phyloP scores from a whole-genome alignment of 148 eudicot species.

The Linanthus parryae region DNA sequence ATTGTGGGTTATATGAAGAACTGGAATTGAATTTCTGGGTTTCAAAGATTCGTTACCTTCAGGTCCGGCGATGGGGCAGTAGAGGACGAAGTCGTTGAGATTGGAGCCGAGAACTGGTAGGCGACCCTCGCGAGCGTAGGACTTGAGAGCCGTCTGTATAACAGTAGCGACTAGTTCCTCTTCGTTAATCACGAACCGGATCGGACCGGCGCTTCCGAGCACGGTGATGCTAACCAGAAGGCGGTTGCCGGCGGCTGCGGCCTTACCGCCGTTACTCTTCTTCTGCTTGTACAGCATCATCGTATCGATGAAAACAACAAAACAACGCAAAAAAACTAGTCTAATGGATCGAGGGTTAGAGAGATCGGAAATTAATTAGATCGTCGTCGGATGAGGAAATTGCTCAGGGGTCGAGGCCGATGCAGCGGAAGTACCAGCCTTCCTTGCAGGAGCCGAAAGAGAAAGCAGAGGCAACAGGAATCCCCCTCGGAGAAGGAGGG shows the following conservation, averaged over 20 bases:
- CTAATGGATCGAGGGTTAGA: background rate
- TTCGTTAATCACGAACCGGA: conserved; percentile 35
- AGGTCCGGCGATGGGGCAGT: conserved; percentile 27
- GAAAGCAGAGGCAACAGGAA: conserved; percentile 18
- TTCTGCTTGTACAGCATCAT: conserved; percentile 44
- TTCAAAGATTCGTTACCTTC: conserved; percentile 20
- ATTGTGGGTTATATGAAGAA: no score
- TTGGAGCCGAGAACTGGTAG: conserved; percentile 39
- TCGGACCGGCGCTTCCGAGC: conserved; percentile 49
- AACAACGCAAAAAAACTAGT: background rate
- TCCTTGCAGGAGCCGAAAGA: conserved; percentile 44
- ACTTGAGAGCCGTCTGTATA: conserved; percentile 27
- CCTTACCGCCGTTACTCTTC: conserved; percentile 34
- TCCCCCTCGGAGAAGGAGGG: conserved; percentile 33
- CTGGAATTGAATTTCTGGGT: background rate
- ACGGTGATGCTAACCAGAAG: conserved; percentile 32
- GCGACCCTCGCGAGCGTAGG: conserved; percentile 44
- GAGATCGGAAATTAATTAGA: background rate
- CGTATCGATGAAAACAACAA: background rate
- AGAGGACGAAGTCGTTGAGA: conserved; percentile 25
- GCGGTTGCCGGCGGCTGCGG: conserved; percentile 16
- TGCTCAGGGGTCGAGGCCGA: conserved; percentile 44
- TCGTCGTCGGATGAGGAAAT: background rate
- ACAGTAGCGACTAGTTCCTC: conserved; percentile 25
- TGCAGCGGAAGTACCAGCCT: conserved; percentile 66